Evolutionary conservation across 352 stramenopile species (phyloP), one percentile per base, ranked within the genome.

Genomic region (Globisporangium abappressorium): DNA sequence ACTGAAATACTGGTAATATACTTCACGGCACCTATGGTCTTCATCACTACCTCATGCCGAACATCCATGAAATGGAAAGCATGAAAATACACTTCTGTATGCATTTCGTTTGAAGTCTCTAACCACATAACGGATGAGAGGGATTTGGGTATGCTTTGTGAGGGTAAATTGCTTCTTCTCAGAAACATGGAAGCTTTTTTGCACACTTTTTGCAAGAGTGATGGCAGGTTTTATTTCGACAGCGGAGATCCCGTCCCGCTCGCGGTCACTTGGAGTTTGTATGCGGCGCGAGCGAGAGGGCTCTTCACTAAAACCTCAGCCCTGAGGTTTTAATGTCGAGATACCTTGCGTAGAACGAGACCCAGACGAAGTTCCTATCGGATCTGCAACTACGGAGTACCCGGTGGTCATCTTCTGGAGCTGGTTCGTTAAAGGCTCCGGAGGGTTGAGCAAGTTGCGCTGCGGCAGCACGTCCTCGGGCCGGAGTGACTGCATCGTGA

Each of bases 271-370:
- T 26, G 24, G 24, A 26, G 24, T 26, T 26, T 26, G 24, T 26
- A 26, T 26, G 24, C 24, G 24, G 24, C 24, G 24, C 24, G 24
- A 26, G 24, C 24, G 24, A 26, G 24, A 26, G 24, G 24, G 24
- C 24, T 26, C 24, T 26, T 26, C 24, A 26, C 24, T 26, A 26
- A 26, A 26, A 26, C 24, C 24, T 26, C 33, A 36, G 9, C 33
- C 3, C 9, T 36, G 33, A 6, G 4, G 4, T 36, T 36, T 56
- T 28, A 18, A 12, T 28, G 59, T 69, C 33, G 43, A 70, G 2
- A 60, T 76, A 76, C 58, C 74, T 66, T 1, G 72, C 75, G 61
- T 79, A 81, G 66, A 79, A 79, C 58, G 64, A 67, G 49, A 81
- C 60, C 57, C 66, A 65, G n/a, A 79, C 61, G 24, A 79, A 57